Base-by-base conservation (phyloP, 2,329 filamentous ascomycete species). In the Talaromyces atroroseus region DNA sequence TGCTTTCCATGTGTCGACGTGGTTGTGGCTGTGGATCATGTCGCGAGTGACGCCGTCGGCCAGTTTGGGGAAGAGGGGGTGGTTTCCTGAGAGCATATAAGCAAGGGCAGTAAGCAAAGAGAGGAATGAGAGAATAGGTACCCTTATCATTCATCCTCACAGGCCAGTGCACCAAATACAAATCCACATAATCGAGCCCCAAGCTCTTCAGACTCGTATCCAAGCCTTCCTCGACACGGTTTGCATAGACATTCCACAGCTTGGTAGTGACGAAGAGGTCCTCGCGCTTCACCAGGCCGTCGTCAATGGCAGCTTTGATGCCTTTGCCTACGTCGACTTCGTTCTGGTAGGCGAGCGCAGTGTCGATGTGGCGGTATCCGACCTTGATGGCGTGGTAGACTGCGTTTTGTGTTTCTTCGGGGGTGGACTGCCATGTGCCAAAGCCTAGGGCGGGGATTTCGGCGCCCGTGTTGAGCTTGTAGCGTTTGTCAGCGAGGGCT, bases 121-220 rank as follows among this genome's bases (percentile, higher is more conserved):
- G 1, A 79, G 78, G 51, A 79, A 73, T 45, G 73, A 59, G 26
- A 8, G 5, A 75, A 68, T 36, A n/a, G n/a, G n/a, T n/a, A 73
- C 70, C 23, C 77, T 75, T 34, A 74, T 71, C 51, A 75, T 75
- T 66, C 81, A 83, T 54, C 1, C 81, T 73, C 14, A 77, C 74
- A 0, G 82, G 82, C 79, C 80, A 89, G 71, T 88, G 85, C 68
- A 90, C 87, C 57, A 89, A 76, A 68, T 82, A 88, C 12, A 89
- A 75, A 67, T 89, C 86, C 56, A 89, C 76, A 66, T 89, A 88
- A 56, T 85, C 84, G 40, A 85, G 73, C 12, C 78, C 80, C 64
- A 88, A 78, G 64, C 83, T 79, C 66, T 84, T 79, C 52, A 88
- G 74, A 45, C 84, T 84, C 38, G 81, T 77, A 59, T 80, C 77